phyloP scores from a whole-genome alignment of 1,139 yeast genomes.

The Protomyces macrosporus region DNA sequence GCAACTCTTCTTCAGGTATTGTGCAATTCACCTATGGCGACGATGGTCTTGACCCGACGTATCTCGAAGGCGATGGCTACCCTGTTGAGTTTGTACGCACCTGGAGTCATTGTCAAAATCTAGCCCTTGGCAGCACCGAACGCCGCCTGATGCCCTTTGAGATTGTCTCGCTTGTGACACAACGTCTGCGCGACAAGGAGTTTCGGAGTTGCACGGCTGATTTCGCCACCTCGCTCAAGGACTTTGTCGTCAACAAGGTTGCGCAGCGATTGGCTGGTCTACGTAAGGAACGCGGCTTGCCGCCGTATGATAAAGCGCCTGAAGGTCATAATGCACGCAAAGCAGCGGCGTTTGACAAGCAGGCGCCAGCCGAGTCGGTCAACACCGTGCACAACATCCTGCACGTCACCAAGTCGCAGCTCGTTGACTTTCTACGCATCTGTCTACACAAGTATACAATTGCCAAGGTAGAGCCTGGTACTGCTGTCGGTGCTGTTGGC shows the following conservation, averaged over 20 bases:
- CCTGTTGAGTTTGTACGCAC: slow-evolving; percentile 92
- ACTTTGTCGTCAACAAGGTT: slow-evolving; percentile 57
- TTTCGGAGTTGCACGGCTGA: slow-evolving; percentile 45
- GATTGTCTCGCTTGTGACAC: slow-evolving; percentile 52
- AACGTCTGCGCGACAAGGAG: slow-evolving; percentile 59
- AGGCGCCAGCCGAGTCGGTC: slow-evolving; percentile 29
- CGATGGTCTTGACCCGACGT: slow-evolving; percentile 95
- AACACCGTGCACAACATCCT: slow-evolving; percentile 64
- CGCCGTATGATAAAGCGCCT: neutral
- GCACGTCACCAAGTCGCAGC: slow-evolving; percentile 59
- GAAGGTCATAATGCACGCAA: neutral
- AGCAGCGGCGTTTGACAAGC: slow-evolving; percentile 34
- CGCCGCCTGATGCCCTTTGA: slow-evolving; percentile 59
- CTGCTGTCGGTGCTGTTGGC: slow-evolving; percentile 99
- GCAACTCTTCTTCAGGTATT: slow-evolving; percentile 92
- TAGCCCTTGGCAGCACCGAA: neutral
- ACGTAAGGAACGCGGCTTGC: slow-evolving; percentile 52
- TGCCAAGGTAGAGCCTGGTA: slow-evolving; percentile 97
- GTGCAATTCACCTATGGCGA: slow-evolving; percentile 99
- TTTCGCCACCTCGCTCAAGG: slow-evolving; percentile 78
- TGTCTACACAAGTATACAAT: slow-evolving; percentile 77
- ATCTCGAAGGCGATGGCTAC: slow-evolving; percentile 97
- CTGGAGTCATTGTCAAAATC: slow-evolving; percentile 73
- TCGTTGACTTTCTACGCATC: slow-evolving; percentile 64
- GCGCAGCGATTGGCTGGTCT: slow-evolving; percentile 54